A percentile compares a stretch with the other conserved stretches of the same genome.
These are phyloP conservation scores for Tricholoma bakamatsutake DNA, from an alignment of 768 basidiomycete species.

Conservation along the genomic window DNA sequence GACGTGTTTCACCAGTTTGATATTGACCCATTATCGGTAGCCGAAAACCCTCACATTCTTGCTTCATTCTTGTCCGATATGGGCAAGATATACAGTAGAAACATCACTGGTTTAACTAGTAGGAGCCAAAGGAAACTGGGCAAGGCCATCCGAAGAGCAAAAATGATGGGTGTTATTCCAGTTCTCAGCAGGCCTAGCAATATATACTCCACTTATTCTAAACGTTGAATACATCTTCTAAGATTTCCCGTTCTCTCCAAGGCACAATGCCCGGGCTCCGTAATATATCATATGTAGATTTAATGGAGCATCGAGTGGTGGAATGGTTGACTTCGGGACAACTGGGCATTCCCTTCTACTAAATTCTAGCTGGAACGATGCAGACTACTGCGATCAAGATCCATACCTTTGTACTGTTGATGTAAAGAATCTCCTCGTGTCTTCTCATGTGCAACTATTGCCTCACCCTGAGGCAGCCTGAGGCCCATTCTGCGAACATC, in stretches of 20 bases:
- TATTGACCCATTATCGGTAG: slow-evolving; percentile 70
- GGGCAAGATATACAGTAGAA: slow-evolving; percentile 74
- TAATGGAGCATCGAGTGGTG: too few species aligned
- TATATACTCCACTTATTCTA: not conserved
- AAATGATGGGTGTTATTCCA: slow-evolving; percentile 87
- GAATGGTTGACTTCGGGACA: too few species aligned
- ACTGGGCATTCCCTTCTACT: too few species aligned
- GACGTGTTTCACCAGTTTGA: slow-evolving; percentile 71
- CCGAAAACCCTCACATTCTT: slow-evolving; percentile 54
- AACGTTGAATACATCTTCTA: not conserved
- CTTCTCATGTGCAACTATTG: not conserved
- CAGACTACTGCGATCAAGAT: too few species aligned
- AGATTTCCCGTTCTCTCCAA: too few species aligned
- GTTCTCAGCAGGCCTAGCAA: slow-evolving; percentile 28
- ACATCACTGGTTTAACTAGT: slow-evolving; percentile 65
- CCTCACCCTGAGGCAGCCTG: not conserved
- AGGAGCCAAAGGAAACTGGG: slow-evolving; percentile 73
- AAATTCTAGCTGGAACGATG: too few species aligned
- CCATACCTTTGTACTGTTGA: not conserved
- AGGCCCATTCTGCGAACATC: not conserved
- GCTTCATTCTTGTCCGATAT: slow-evolving; percentile 60
- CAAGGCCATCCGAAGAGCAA: slow-evolving; percentile 84
- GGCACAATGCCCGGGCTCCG: too few species aligned
- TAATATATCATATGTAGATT: too few species aligned
- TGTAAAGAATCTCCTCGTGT: not conserved